Conservation (phyloP, 768 basidiomycete species). For the Cyclocybe cylindracea region DNA sequence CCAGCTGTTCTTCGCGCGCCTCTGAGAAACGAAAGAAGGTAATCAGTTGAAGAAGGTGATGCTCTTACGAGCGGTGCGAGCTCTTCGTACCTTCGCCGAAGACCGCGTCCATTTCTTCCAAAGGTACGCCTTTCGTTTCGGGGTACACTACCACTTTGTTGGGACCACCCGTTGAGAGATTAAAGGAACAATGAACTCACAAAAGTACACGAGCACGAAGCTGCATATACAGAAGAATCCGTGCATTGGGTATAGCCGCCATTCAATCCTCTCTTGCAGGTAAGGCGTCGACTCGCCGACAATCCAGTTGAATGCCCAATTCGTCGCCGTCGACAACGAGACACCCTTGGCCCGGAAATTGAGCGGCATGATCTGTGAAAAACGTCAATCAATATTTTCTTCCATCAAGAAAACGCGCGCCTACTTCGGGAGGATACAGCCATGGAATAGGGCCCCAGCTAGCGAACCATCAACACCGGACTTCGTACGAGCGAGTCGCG, state of each 20-base stretch:
- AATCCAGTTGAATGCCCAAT: slow-evolving; percentile 86
- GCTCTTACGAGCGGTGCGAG: background rate
- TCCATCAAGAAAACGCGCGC: slow-evolving; percentile 12
- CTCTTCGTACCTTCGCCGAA: slow-evolving; percentile 77
- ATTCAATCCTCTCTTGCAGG: slow-evolving; percentile 83
- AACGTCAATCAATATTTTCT: background rate
- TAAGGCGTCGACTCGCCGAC: slow-evolving; percentile 88
- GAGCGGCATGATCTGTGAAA: slow-evolving; percentile 79
- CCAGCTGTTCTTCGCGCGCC: slow-evolving; percentile 57
- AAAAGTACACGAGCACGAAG: slow-evolving; percentile 85
- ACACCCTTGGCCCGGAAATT: slow-evolving; percentile 94
- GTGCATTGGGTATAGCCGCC: slow-evolving; percentile 96
- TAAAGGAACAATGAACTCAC: slow-evolving; percentile 40
- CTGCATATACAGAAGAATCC: slow-evolving; percentile 89
- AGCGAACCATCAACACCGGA: background rate
- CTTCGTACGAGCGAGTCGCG: background rate
- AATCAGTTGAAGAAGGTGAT: background rate
- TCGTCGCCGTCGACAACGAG: slow-evolving; percentile 89
- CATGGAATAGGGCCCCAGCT: slow-evolving; percentile 91
- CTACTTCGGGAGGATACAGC: slow-evolving; percentile 85
- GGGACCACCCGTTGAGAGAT: background rate
- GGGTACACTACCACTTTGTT: slow-evolving; percentile 62
- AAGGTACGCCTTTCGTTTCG: slow-evolving; percentile 82
- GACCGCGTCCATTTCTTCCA: slow-evolving; percentile 90
- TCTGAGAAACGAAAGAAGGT: slow-evolving; percentile 13